These are phyloP conservation scores for Leptosphaerulina australis DNA, from an alignment of 2,329 filamentous ascomycete genomes.

Conservation along the genomic window DNA sequence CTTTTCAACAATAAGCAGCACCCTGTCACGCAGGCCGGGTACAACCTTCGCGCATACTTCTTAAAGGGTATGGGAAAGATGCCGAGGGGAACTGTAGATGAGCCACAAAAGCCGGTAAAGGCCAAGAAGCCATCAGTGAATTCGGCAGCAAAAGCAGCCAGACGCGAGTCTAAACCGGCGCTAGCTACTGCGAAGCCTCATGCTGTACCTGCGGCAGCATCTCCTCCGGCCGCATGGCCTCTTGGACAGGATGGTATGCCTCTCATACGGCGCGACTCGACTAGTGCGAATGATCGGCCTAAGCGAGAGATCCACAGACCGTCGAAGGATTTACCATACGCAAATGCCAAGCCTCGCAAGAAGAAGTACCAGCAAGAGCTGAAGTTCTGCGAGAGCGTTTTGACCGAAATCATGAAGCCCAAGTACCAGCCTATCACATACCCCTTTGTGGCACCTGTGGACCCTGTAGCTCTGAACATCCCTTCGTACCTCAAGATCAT, in stretches of 20 bases:
- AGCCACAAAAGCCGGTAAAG: slow-evolving; percentile 64
- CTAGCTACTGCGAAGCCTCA: slow-evolving; percentile 55
- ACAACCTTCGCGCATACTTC: slow-evolving; percentile 65
- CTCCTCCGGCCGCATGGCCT: slow-evolving; percentile 67
- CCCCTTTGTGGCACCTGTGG: slow-evolving; percentile 83
- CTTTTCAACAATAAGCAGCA: slow-evolving; percentile 84
- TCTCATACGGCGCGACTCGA: slow-evolving; percentile 83
- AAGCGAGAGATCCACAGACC: slow-evolving; percentile 94
- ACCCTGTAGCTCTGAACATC: slow-evolving; percentile 91
- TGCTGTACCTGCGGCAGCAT: slow-evolving; percentile 49
- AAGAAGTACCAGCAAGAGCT: slow-evolving; percentile 89
- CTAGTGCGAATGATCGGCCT: slow-evolving; percentile 76
- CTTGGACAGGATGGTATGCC: slow-evolving; percentile 78
- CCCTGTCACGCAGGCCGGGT: slow-evolving; percentile 70
- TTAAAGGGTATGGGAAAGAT: slow-evolving; percentile 66
- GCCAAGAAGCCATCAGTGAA: slow-evolving; percentile 48
- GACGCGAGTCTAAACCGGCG: slow-evolving; percentile 56
- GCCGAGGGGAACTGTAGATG: slow-evolving; percentile 60
- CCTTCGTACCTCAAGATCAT: slow-evolving; percentile 92
- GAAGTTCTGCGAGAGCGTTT: slow-evolving; percentile 83
- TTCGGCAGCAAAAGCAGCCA: slow-evolving; percentile 41
- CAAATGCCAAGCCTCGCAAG: slow-evolving; percentile 80
- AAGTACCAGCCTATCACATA: slow-evolving; percentile 72
- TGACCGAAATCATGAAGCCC: slow-evolving; percentile 76
- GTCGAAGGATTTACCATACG: slow-evolving; percentile 88